A percentile compares a stretch with the other conserved stretches of the same genome.
These are phyloP conservation scores for Pneumocystis jirovecii DNA, from an alignment of 1,139 yeast species.

Conservation along the genomic window DNA sequence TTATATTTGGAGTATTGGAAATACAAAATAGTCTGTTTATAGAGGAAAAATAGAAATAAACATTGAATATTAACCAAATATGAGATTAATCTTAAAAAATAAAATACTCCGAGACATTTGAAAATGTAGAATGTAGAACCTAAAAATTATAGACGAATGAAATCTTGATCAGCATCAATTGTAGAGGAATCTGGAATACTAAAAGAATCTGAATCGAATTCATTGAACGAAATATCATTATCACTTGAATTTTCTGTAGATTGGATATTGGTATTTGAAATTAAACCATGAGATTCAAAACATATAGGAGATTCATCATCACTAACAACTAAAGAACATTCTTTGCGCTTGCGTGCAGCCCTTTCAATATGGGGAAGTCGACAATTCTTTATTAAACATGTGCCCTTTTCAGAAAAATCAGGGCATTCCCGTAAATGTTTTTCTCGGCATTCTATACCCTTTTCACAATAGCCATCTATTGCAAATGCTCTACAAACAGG, in stretches of 20 bases:
- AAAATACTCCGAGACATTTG: neutral
- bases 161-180: neutral
- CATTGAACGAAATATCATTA: neutral
- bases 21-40: neutral
- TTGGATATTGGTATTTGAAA: neutral
- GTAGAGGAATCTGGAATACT: neutral
- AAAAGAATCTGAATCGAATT: neutral
- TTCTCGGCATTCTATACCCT: conserved; percentile 44
- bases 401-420: conserved; percentile 46
- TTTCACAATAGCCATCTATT: conserved; percentile 49
- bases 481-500: conserved; percentile 54
- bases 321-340: neutral
- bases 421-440: conserved; percentile 56
- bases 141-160: neutral
- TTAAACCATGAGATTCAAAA: neutral
- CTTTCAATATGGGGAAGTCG: conserved; percentile 10
- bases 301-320: neutral
- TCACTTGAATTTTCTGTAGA: neutral
- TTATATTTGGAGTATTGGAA: neutral
- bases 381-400: conserved; percentile 29
- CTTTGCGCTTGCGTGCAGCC: neutral
- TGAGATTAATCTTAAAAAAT: neutral
- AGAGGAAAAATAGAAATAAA: neutral
- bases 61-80: neutral
- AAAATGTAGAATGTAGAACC: neutral